phyloP scores from a whole-genome alignment of 352 stramenopile genomes.

The Phytophthora vignae region DNA sequence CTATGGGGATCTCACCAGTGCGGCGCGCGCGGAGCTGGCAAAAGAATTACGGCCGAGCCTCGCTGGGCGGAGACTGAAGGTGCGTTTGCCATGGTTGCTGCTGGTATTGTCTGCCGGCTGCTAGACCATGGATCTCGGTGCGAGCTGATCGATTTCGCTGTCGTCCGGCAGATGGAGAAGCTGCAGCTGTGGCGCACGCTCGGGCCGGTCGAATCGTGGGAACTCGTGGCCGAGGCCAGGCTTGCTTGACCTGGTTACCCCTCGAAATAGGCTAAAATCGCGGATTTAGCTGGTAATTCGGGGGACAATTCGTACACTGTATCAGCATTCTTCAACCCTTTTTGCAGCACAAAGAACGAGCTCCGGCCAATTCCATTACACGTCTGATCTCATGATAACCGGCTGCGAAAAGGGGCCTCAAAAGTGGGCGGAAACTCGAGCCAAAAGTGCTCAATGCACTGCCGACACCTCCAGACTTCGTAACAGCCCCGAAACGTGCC shows the following conservation, averaged over 20 bases:
- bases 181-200: slow-evolving; percentile 70
- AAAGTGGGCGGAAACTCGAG: background rate
- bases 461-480: background rate
- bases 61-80: slow-evolving; percentile 42
- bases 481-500: background rate
- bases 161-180: slow-evolving; percentile 37
- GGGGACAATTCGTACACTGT: too few species aligned
- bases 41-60: slow-evolving; percentile 50
- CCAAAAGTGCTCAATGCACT: background rate
- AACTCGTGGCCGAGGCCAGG: slow-evolving; percentile 43
- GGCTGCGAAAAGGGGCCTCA: background rate
- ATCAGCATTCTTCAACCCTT: background rate
- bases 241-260: slow-evolving; percentile 2
- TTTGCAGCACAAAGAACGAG: background rate
- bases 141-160: background rate
- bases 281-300: background rate
- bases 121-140: background rate
- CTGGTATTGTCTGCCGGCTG: background rate
- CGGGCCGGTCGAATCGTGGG: slow-evolving; percentile 48
- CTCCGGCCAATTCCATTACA: background rate
- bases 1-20: slow-evolving; percentile 56
- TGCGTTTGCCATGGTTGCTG: slow-evolving; percentile 18
- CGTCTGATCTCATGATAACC: background rate
- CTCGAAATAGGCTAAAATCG: too few species aligned
- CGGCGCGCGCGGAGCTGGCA: slow-evolving; percentile 39